Evolutionary conservation across 495 filamentous ascomycete genomes (phyloP).

Genomic region (Achaetomiella virescens): DNA sequence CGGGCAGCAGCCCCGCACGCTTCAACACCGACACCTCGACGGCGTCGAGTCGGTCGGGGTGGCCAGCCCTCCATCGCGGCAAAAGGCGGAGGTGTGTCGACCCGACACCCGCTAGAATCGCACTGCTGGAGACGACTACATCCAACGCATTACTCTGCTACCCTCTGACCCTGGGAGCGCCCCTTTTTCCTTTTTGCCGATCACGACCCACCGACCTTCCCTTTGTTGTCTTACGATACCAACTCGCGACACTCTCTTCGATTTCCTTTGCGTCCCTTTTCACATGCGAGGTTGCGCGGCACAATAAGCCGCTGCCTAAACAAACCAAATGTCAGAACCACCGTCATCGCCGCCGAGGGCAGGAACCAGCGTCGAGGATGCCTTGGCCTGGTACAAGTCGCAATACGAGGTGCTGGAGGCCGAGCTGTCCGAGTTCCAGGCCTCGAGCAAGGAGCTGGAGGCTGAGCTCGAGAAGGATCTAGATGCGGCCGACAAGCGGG

Average conservation of each 20-base stretch:
- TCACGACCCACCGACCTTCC: conserved; percentile 16
- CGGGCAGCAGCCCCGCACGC: neutral
- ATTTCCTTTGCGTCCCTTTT: conserved; percentile 8
- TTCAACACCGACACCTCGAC: neutral
- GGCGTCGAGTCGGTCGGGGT: conserved; percentile 5
- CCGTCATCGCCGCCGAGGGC: conserved; percentile 57
- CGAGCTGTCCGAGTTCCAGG: conserved; percentile 90
- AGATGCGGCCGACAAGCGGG: conserved; percentile 89
- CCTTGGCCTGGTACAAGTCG: conserved; percentile 85
- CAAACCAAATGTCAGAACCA: conserved; percentile 51
- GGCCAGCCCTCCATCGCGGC: conserved; percentile 4
- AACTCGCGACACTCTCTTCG: conserved; percentile 12
- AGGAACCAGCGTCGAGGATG: conserved; percentile 56
- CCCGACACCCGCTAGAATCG: conserved; percentile 8
- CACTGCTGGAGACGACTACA: conserved; percentile 11
- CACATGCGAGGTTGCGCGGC: conserved; percentile 24
- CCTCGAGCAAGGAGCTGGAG: conserved; percentile 88
- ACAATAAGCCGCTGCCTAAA: conserved; percentile 17
- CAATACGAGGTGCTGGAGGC: conserved; percentile 91
- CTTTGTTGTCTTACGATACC: conserved; percentile 15
- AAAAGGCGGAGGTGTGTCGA: conserved; percentile 5
- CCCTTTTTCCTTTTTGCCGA: neutral
- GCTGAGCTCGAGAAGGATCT: conserved; percentile 94
- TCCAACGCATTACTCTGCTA: neutral
- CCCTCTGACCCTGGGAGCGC: conserved; percentile 1